These are phyloP conservation scores for Telfairia occidentalis DNA, from an alignment of 331 rosid genomes.

Conservation along the genomic window DNA sequence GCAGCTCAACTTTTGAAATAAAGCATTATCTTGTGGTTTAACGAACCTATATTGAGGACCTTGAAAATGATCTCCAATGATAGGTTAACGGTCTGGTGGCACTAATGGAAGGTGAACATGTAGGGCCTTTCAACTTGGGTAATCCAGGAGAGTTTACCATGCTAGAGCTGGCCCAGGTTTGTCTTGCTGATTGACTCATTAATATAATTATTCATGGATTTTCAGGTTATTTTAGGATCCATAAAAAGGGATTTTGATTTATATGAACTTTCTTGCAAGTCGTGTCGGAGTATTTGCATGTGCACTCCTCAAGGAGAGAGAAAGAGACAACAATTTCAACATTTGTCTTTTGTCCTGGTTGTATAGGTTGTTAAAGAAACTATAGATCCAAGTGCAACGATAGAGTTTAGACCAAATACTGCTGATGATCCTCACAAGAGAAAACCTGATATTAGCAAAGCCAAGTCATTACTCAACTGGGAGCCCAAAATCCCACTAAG, in stretches of 20 bases:
- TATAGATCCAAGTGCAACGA: conserved; percentile 82
- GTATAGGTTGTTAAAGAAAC: conserved; percentile 82
- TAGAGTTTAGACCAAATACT: conserved; percentile 65
- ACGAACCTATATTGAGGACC: not conserved
- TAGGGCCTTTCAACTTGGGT: conserved; percentile 82
- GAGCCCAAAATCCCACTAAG: conserved; percentile 70
- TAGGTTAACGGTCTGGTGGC: conserved; percentile 84
- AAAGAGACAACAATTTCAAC: not conserved
- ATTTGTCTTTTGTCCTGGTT: not conserved
- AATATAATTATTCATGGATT: not conserved
- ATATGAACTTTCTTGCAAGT: not conserved
- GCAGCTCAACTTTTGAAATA: not conserved
- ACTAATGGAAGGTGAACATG: conserved; percentile 75
- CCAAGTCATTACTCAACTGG: conserved; percentile 88
- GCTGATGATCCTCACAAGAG: conserved; percentile 99
- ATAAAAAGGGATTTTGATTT: not conserved
- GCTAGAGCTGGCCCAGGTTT: conserved; percentile 94
- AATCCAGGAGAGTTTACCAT: conserved; percentile 96
- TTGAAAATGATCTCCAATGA: conserved; percentile 3
- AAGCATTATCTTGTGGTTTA: not conserved
- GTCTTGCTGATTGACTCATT: conserved; percentile 4
- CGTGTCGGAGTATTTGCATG: not conserved
- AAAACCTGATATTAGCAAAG: conserved; percentile 84
- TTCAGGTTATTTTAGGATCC: not conserved
- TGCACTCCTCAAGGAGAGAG: not conserved